phyloP scores from a whole-genome alignment of 164 flowering plant genomes.

The Brasenia schreberi region DNA sequence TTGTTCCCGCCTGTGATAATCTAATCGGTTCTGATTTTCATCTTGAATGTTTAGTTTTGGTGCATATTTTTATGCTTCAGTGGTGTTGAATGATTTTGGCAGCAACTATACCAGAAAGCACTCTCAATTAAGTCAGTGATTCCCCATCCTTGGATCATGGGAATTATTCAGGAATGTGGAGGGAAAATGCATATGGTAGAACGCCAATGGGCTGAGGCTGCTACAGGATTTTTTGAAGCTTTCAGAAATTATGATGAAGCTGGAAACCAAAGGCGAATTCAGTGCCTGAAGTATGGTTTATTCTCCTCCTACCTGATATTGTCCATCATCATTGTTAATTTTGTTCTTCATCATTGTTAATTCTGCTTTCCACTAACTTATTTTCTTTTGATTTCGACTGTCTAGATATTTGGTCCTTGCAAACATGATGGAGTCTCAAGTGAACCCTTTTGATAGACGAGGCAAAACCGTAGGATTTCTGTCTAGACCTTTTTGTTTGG shows the following conservation, averaged over 20 bases:
- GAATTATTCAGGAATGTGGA: constrained; percentile 97
- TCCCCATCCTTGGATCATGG: constrained; percentile 99
- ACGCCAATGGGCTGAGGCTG: constrained; percentile 99
- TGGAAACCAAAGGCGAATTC: constrained; percentile 96
- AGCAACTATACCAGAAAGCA: constrained; percentile 97
- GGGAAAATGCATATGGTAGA: constrained; percentile 99
- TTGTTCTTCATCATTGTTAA: neutral
- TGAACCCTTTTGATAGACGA: constrained; percentile 99
- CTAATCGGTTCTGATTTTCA: no score
- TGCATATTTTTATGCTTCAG: no score
- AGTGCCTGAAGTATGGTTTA: constrained; percentile 77
- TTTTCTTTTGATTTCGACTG: neutral
- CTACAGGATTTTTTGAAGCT: constrained; percentile 99
- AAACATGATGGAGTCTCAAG: constrained; percentile 96
- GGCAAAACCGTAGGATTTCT: constrained; percentile 85
- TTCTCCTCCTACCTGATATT: neutral
- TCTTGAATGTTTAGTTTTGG: no score
- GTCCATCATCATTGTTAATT: neutral
- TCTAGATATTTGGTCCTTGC: constrained; percentile 79
- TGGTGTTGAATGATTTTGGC: constrained; percentile 10
- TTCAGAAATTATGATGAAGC: constrained; percentile 99
- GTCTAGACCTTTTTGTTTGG: constrained; percentile 1
- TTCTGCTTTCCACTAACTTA: neutral
- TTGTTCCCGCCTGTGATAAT: no score
- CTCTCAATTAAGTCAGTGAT: constrained; percentile 94